Base-by-base conservation (phyloP, 768 basidiomycete genomes). In the Mycena rosella region DNA sequence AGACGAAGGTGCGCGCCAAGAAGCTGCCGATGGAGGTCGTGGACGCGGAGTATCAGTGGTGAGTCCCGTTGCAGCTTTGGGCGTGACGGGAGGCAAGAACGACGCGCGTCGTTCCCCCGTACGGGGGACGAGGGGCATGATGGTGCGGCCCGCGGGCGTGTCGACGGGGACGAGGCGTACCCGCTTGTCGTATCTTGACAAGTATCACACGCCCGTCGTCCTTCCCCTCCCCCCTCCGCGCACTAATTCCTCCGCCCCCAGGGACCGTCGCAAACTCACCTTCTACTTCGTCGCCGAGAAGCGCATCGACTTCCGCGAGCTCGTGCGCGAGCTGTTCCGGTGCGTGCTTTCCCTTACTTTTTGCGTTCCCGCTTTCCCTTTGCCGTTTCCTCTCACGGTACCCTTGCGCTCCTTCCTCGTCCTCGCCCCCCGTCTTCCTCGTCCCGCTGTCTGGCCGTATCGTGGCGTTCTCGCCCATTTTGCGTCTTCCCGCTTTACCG, bases 1-100 rank as follows among this genome's bases (percentile, higher is more conserved):
- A 95, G 78, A 93, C 85, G 67, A 98, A 98, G 79, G 96, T 98
- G 17, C 85, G 91, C 59, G 95, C 96, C 78, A 94, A 96, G 82
- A 96, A 96, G 77, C 81, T 98, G 75, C 96, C 96, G 20, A 99
- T 99, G 97, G 95, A 98, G 79, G 96, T 99, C 65, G 91, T 98
- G 54, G 97, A 98, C 79, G 97, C 96, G 34, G 97, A 99, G 80
- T 99, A 96, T 82, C 97, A 99, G 77, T 99, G 96, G 96, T 96
- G 63, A 30, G 92, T 81, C 29, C 0, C 22, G 3, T 36, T n/a
- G n/a, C n/a, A n/a, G n/a, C n/a, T n/a, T n/a, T n/a, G n/a, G n/a
- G n/a, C n/a, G n/a, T n/a, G n/a, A n/a, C n/a, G n/a, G n/a, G n/a
- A n/a, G n/a, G n/a, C n/a, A n/a, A n/a, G n/a, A n/a, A n/a, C n/a